These are phyloP conservation scores for Alternaria brassicicola DNA, from an alignment of 2,329 filamentous ascomycete genomes.

Conservation along the genomic window DNA sequence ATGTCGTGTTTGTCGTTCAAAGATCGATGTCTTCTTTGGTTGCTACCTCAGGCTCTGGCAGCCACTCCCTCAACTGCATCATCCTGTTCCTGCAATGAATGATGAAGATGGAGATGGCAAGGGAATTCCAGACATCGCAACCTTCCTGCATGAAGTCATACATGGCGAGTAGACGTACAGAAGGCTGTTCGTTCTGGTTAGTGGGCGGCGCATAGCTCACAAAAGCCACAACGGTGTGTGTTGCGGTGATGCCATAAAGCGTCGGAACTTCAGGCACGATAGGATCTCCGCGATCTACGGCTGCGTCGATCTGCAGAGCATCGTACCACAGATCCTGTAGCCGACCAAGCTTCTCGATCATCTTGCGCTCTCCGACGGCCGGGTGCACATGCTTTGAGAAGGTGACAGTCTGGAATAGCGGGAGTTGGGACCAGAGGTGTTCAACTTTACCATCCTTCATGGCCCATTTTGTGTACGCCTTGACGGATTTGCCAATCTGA, in stretches of 20 bases:
- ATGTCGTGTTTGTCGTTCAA: slow-evolving; percentile 18
- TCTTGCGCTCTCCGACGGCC: slow-evolving; percentile 48
- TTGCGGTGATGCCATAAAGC: slow-evolving; percentile 61
- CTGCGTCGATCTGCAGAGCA: slow-evolving; percentile 37
- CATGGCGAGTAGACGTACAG: slow-evolving; percentile 54
- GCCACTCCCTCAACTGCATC: slow-evolving; percentile 51
- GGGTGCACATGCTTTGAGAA: slow-evolving; percentile 50
- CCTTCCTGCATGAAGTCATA: slow-evolving; percentile 60
- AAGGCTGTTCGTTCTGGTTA: slow-evolving; percentile 25
- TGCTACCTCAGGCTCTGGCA: slow-evolving; percentile 26
- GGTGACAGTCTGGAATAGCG: slow-evolving; percentile 55
- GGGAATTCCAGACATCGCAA: slow-evolving; percentile 66
- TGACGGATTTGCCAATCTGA: slow-evolving; percentile 52
- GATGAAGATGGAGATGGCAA: slow-evolving; percentile 62
- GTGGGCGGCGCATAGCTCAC: slow-evolving; percentile 56
- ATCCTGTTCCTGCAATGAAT: slow-evolving; percentile 60
- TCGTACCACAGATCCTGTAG: slow-evolving; percentile 54
- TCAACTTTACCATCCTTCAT: slow-evolving; percentile 56
- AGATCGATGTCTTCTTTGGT: slow-evolving; percentile 39
- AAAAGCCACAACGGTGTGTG: slow-evolving; percentile 59
- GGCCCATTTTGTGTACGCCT: slow-evolving; percentile 61
- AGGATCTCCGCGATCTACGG: slow-evolving; percentile 6
- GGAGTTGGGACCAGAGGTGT: slow-evolving; percentile 43
- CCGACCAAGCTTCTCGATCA: slow-evolving; percentile 52
- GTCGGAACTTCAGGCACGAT: slow-evolving; percentile 50